Evolutionary conservation across 805 yeast genomes (phyloP), one percentile per base, ranked within the genome.

Genomic region (Kodamaea lidongshanica): DNA sequence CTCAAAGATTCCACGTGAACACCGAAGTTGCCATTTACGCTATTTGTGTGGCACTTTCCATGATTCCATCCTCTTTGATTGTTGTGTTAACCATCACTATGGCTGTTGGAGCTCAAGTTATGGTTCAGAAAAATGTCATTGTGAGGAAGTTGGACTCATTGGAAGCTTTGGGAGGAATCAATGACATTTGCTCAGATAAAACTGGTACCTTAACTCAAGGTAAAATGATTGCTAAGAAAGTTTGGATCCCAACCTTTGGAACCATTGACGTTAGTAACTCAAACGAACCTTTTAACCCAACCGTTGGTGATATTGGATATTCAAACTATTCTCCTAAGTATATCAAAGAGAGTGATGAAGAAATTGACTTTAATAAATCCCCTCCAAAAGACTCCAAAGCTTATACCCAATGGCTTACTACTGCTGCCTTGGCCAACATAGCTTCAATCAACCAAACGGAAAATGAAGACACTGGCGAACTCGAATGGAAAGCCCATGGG

Each of bases 1-100:
- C 92, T 7, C 94, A 85, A 56, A 70, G 70, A 37, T 77, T 84
- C 54, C 46, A 61, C 8, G 94, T 85, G n/a, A 77, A 74, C 41
- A 72, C 67, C 34, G 86, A 84, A 43, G 92, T 85, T 20, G 94
- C 94, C 9, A 77, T 85, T 28, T 85, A 85, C 50, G 95, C 95
- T 15, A 79, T 86, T 46, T 85, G 94, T 59, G 88, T 82, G 27
- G 83, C 82, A 0, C 60, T 81, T 27, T 75, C 88, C 4, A 82
- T 82, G 86, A 81, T 81, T 41, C 92, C 92, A 3, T 80, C 87
- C 3, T 77, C 88, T 1, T 65, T 81, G 44, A 79, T 80, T 38
- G 92, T 81, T 13, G 92, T 81, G 14, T 66, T 81, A 37, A 81
- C 92, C n/a, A 80, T 82, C 40, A 81, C 89, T 1, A 81, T 82